A percentile compares a stretch with the other conserved stretches of the same genome.
phyloP scores from a whole-genome alignment of 164 flowering plant genomes.

The Chimonanthus praecox region DNA sequence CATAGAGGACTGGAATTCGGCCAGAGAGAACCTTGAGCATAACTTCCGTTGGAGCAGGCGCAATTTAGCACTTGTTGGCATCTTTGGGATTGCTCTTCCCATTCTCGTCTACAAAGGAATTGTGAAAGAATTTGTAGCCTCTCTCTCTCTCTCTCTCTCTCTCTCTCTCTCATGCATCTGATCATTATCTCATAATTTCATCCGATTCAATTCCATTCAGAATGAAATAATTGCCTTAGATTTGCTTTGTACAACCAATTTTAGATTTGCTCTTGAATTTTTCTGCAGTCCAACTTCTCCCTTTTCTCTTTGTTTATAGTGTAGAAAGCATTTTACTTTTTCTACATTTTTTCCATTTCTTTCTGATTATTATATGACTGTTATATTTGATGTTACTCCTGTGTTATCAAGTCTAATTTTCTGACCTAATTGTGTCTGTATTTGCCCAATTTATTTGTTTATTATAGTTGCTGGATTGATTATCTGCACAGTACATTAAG shows the following conservation, averaged over 20 bases:
- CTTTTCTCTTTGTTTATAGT: neutral
- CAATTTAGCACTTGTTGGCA: constrained; percentile 63
- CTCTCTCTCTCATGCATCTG: neutral
- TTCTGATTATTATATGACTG: neutral
- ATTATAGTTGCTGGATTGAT: too few species aligned
- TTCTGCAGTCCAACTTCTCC: neutral
- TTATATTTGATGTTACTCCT: neutral
- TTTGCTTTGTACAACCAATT: too few species aligned
- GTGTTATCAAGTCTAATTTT: neutral
- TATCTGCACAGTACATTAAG: too few species aligned
- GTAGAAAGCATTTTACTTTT: too few species aligned
- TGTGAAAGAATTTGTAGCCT: constrained; percentile 70
- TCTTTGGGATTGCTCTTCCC: constrained; percentile 85
- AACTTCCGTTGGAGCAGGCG: constrained; percentile 91
- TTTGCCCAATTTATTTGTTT: too few species aligned
- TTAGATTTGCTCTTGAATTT: too few species aligned
- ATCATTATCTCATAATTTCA: neutral
- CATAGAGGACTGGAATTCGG: constrained; percentile 75
- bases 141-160: neutral
- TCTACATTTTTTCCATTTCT: neutral
- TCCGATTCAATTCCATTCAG: neutral
- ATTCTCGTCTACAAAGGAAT: constrained; percentile 77
- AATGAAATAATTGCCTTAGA: too few species aligned
- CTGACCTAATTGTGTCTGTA: too few species aligned
- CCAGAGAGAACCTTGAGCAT: constrained; percentile 73